A percentile compares a stretch with the other conserved stretches of the same genome.
Evolutionary conservation across 2,329 filamentous ascomycete species (phyloP).

Genomic region (Fusarium lyarnte): DNA sequence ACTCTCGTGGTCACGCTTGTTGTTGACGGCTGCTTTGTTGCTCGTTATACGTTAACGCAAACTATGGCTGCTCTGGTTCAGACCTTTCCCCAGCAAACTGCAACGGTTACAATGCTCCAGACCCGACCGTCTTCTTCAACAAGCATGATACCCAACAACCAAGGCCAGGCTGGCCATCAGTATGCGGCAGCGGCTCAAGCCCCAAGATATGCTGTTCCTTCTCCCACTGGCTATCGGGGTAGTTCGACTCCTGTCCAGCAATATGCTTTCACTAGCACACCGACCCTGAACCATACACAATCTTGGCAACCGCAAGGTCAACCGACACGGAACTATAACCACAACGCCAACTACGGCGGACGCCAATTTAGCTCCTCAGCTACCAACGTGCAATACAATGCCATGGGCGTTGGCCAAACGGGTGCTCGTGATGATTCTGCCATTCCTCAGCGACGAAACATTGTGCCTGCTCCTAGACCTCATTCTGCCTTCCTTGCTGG

Average conservation of each 20-base stretch:
- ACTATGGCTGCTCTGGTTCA: constrained; percentile 88
- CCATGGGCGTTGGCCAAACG: constrained; percentile 48
- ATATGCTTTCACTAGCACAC: constrained; percentile 80
- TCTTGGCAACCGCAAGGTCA: constrained; percentile 59
- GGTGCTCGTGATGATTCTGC: constrained; percentile 64
- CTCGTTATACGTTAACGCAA: constrained; percentile 36
- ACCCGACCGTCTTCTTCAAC: constrained; percentile 69
- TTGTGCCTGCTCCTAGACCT: constrained; percentile 52
- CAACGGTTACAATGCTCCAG: constrained; percentile 79
- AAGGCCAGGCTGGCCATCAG: constrained; percentile 60
- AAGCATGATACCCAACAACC: constrained; percentile 60
- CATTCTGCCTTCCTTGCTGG: constrained; percentile 55
- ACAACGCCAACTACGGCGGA: constrained; percentile 41
- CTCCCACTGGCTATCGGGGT: constrained; percentile 62
- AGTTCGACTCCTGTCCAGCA: constrained; percentile 72
- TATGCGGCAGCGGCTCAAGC: constrained; percentile 55
- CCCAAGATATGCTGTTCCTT: constrained; percentile 47
- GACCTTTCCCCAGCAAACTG: constrained; percentile 79
- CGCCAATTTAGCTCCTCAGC: constrained; percentile 53
- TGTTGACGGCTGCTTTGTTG: constrained; percentile 26
- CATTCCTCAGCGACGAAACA: constrained; percentile 55
- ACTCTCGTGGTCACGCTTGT: constrained; percentile 25
- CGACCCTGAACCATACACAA: constrained; percentile 66
- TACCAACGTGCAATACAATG: constrained; percentile 52
- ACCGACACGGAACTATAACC: constrained; percentile 30